Conservation (phyloP, 768 basidiomycete species). For the Lactarius tabidus region DNA sequence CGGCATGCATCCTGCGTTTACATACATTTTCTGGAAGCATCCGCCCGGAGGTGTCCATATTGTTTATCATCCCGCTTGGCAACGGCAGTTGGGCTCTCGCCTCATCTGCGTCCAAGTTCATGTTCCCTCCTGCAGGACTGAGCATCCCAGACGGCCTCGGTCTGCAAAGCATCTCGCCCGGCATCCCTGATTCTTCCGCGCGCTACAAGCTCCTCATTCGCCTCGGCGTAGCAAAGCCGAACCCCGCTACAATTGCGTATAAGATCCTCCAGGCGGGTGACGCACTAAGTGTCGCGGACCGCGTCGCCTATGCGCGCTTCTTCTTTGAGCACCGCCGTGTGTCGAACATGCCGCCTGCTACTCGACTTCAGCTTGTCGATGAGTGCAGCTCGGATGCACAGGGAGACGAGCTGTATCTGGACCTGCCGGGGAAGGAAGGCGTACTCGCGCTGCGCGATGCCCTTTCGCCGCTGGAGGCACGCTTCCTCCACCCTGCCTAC, state of each 20-base stretch:
- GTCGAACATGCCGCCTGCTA: slow-evolving; percentile 4
- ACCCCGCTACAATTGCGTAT: slow-evolving; percentile 12
- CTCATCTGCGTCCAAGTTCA: background rate
- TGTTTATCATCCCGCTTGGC: slow-evolving; percentile 18
- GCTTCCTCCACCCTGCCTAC: slow-evolving; percentile 17
- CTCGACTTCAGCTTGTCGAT: slow-evolving; percentile 17
- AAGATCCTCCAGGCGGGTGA: slow-evolving; percentile 9
- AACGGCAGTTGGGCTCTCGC: slow-evolving; percentile 15
- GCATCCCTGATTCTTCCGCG: slow-evolving; percentile 3
- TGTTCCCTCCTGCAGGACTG: slow-evolving; percentile 10
- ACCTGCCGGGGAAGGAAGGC: slow-evolving; percentile 3
- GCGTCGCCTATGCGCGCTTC: no score
- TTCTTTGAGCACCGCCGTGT: slow-evolving; percentile 15
- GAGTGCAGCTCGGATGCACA: slow-evolving; percentile 7
- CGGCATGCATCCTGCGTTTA: background rate
- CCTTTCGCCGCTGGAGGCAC: slow-evolving; percentile 11
- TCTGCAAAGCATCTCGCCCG: slow-evolving; percentile 17
- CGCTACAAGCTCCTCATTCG: slow-evolving; percentile 15
- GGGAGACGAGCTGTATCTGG: slow-evolving; percentile 18
- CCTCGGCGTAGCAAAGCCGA: slow-evolving; percentile 15
- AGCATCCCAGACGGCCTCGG: slow-evolving; percentile 20
- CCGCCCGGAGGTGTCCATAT: background rate
- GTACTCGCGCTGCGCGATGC: slow-evolving; percentile 10
- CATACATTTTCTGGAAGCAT: background rate
- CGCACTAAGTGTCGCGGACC: slow-evolving; percentile 3